Percentiles rank a stretch among this genome's conserved stretches.
These are phyloP conservation scores for Gigaspora rosea DNA, from an alignment of 192 early-diverging fungal species.

Conservation along the genomic window DNA sequence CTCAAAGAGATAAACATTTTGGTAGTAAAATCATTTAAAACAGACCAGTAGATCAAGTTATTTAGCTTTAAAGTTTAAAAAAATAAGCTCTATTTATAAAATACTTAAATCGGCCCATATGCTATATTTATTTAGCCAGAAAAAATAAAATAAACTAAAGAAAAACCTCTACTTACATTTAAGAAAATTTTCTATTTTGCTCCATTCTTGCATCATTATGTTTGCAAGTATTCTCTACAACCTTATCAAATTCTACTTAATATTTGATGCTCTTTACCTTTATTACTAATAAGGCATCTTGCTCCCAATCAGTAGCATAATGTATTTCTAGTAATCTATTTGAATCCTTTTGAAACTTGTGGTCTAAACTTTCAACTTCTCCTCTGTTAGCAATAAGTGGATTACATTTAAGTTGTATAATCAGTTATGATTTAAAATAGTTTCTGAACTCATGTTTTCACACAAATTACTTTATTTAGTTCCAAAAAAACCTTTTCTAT, in stretches of 20 bases:
- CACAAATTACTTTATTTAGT: no score
- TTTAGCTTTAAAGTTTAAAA: no score
- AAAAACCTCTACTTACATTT: slow-evolving; percentile 7
- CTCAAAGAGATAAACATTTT: no score
- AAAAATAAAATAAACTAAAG: no score
- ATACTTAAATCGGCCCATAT: no score
- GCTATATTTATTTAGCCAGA: slow-evolving; percentile 6
- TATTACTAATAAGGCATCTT: not conserved
- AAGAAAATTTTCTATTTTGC: not conserved
- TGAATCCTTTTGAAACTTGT: not conserved
- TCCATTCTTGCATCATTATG: slow-evolving; percentile 13
- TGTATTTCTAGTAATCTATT: not conserved
- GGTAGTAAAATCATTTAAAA: no score
- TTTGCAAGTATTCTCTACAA: slow-evolving; percentile 4
- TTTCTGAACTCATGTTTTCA: no score
- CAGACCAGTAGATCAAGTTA: no score
- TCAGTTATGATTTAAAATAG: not conserved
- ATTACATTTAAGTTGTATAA: not conserved
- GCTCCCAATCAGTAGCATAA: slow-evolving; percentile 1
- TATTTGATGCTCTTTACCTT: slow-evolving; percentile 3
- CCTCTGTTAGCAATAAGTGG: not conserved
- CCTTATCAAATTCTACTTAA: slow-evolving; percentile 4
- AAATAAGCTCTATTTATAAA: no score
- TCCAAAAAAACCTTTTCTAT: slow-evolving; percentile 30
- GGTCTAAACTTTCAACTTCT: not conserved